Evolutionary conservation across 805 yeast genomes (phyloP).

Genomic region (Kazachstania viticola): DNA sequence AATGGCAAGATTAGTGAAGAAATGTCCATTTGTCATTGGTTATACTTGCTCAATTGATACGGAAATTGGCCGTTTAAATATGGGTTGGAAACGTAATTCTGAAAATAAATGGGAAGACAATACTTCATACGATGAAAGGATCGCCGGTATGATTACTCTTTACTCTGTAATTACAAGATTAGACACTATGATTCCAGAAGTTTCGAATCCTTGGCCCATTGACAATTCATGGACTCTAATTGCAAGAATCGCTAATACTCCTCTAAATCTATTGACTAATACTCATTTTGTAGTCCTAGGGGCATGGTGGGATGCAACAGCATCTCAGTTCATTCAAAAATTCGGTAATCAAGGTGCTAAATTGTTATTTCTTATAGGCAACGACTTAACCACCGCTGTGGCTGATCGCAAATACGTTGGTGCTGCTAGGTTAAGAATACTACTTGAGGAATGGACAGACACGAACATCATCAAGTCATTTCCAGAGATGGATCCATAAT

Average conservation of each 20-base stretch:
- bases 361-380: slow-evolving; percentile 36
- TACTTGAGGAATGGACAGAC: slow-evolving; percentile 69
- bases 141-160: slow-evolving; percentile 75
- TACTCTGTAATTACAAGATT: slow-evolving; percentile 65
- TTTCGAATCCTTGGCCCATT: slow-evolving; percentile 11
- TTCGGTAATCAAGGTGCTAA: slow-evolving; percentile 68
- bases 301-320: slow-evolving; percentile 89
- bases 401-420: slow-evolving; percentile 51
- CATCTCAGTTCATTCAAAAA: slow-evolving; percentile 37
- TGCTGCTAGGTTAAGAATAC: slow-evolving; percentile 61
- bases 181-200: slow-evolving; percentile 3
- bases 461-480: slow-evolving; percentile 34
- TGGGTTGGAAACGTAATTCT: slow-evolving; percentile 72
- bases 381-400: slow-evolving; percentile 42
- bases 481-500: slow-evolving; percentile 26
- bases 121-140: slow-evolving; percentile 67
- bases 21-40: slow-evolving; percentile 84
- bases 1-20: slow-evolving; percentile 76
- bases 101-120: slow-evolving; percentile 41
- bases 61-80: slow-evolving; percentile 64
- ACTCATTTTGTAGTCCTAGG: slow-evolving; percentile 62
- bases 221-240: slow-evolving; percentile 55
- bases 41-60: slow-evolving; percentile 65
- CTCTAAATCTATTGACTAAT: slow-evolving; percentile 39
- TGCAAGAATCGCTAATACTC: slow-evolving; percentile 59